Base-by-base conservation (phyloP, 169 alveolate genomes). In the Plasmodium gallinaceum region DNA sequence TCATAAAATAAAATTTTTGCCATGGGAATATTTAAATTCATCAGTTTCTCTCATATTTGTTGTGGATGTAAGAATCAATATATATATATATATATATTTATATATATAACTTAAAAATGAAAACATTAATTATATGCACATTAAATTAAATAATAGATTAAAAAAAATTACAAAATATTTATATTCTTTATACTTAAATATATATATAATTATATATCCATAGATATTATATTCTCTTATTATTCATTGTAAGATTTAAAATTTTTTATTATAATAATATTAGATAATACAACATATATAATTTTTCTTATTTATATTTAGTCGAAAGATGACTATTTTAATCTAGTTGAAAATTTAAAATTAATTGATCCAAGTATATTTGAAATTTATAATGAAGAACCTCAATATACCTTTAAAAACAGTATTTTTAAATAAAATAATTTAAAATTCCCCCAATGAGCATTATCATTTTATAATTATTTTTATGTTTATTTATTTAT, bases 21-120 rank as follows among this genome's bases (percentile, higher is more conserved):
- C 89, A 16, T 76, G 89, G 89, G 89, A 76, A 48, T 66, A 76
- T 48, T 76, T 76, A 72, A 76, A 76, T 65, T 65, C 89, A 20
- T 76, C 89, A 6, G 16, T 76, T 24, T 76, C 89, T 9, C 7
- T 76, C 22, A 57, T 76, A 46, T 76, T 18, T 57, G 89, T 76
- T 12, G 89, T 76, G 26, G 60, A 76, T 1, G 89, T 76, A 48
- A 48, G 61, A 20, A 46, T 74, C 18, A 18, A 26, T 26, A 14
- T 46, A 12, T 64, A 18, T 42, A 32, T 48, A 26, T 22, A 22
- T 45, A 39, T 43, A 51, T 32, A 42, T 12, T 16, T 57, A 51
- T 16, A 16, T 42, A 58, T 12, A 48, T n/a, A 65, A 16, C 8
- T 60, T 26, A 14, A 64, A 24, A 7, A 20, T 26, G 20, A 3